Base-by-base conservation (phyloP, 1,284 basidiomycete species). In the Peniophora sp. region DNA sequence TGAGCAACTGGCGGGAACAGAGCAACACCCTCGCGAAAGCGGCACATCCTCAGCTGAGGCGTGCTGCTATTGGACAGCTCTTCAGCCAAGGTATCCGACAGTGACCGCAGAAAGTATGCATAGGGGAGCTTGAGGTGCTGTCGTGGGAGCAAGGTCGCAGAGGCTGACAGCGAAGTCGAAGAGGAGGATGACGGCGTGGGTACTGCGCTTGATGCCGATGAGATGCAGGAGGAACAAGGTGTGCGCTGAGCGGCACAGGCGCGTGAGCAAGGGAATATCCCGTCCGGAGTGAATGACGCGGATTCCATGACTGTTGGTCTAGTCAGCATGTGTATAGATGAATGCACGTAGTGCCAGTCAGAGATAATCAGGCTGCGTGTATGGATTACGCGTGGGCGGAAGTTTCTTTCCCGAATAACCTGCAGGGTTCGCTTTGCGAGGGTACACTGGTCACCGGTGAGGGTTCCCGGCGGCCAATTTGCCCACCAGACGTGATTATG, bases 21-120 rank as follows among this genome's bases (percentile, higher is more conserved):
- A 14, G 88, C 61, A 58, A 89, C 78, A 0, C 86, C 85, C 47
- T 72, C 70, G 60, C 73, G 74, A 45, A 80, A 68, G 41, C 79
- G 72, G 36, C 66, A 71, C 47, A 59, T 62, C 45, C 47, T 56
- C 69, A 68, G 56, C 47, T 58, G 61, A 20, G 45, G 47, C 45
- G 54, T 55, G 41, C 46, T 57, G 39, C 51, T 59, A 48, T 69
- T 65, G n/a, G 75, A 70, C 25, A 85, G 66, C 59, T 82, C 78
- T 52, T 81, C 74, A 36, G 85, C 73, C 24, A 86, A 65, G 25
- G 71, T 61, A 38, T 62, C 74, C 59, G 72, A 71, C 19, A 75
- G 55, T n/a, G 77, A 77, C 24, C 64, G 64, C 32, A 78, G 58
- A 55, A 79, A 76, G 41, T 67, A 63, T 17, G 64, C 55, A 55